phyloP scores from a whole-genome alignment of 1,139 yeast species.

The Sporopachydermia cereana region DNA sequence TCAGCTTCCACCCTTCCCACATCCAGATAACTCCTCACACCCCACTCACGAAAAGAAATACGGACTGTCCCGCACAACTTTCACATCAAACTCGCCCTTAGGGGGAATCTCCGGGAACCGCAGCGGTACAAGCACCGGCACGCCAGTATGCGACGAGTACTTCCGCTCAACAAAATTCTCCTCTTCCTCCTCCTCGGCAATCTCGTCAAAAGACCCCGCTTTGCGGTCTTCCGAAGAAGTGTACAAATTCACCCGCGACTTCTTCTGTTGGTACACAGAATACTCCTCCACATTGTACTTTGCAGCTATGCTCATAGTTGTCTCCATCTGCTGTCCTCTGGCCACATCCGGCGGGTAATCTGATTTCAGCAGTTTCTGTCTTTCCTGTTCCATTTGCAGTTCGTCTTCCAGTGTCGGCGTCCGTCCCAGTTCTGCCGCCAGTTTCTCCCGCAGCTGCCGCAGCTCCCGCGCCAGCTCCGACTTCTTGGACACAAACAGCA shows the following conservation, averaged over 20 bases:
- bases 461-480: conserved; percentile 45
- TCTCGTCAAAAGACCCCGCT: conserved; percentile 8
- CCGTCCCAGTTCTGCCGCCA: conserved; percentile 36
- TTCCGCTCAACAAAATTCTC: conserved; percentile 15
- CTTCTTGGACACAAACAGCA: conserved; percentile 40
- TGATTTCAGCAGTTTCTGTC: conserved; percentile 44
- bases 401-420: conserved; percentile 62
- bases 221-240: conserved; percentile 8
- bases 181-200: conserved; percentile 10
- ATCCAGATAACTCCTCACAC: no score
- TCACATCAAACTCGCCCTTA: conserved; percentile 78
- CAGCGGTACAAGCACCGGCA: conserved; percentile 42
- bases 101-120: conserved; percentile 64
- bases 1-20: no score
- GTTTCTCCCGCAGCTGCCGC: conserved; percentile 34
- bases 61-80: conserved; percentile 53
- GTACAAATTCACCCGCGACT: conserved; percentile 8
- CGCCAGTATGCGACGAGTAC: conserved; percentile 8
- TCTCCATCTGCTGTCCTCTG: conserved; percentile 47
- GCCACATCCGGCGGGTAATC: conserved; percentile 36
- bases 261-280: conserved; percentile 7
- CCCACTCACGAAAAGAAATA: conserved; percentile 55
- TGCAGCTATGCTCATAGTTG: conserved; percentile 64
- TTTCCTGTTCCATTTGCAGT: conserved; percentile 52
- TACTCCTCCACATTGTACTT: conserved; percentile 11